Evolutionary conservation across 345 rosid species (phyloP).

Genomic region (Euphorbia lathyris): DNA sequence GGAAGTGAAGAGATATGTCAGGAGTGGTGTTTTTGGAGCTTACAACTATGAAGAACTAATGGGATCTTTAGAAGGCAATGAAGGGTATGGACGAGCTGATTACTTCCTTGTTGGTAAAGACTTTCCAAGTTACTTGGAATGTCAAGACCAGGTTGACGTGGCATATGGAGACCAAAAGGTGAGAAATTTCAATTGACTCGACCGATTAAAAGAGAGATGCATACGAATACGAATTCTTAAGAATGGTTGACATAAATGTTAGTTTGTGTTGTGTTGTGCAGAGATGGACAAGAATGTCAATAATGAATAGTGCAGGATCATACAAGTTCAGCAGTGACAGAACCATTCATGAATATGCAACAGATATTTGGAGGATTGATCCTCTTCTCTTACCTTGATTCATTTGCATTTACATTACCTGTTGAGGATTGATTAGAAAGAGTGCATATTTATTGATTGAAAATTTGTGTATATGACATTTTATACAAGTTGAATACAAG

Average conservation of each 20-base stretch:
- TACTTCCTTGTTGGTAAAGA: slow-evolving; percentile 61
- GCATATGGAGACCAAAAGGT: slow-evolving; percentile 55
- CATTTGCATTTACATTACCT: too few relatives aligned
- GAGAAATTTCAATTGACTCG: slow-evolving; percentile 1
- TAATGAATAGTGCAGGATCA: slow-evolving; percentile 58
- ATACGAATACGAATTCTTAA: too few relatives aligned
- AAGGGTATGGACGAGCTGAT: slow-evolving; percentile 50
- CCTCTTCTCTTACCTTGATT: slow-evolving; percentile 42
- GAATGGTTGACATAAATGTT: too few relatives aligned
- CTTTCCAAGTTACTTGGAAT: slow-evolving; percentile 53
- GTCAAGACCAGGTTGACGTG: slow-evolving; percentile 55
- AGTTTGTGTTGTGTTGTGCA: slow-evolving; percentile 29
- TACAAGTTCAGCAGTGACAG: slow-evolving; percentile 63
- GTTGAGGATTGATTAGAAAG: too few relatives aligned
- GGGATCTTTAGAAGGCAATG: slow-evolving; percentile 54
- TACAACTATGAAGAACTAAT: slow-evolving; percentile 45
- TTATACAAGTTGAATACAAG: too few relatives aligned
- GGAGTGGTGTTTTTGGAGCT: slow-evolving; percentile 43
- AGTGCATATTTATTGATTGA: too few relatives aligned
- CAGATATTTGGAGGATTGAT: slow-evolving; percentile 51
- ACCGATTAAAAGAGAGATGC: too few relatives aligned
- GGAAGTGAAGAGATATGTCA: slow-evolving; percentile 45
- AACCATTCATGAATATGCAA: slow-evolving; percentile 57
- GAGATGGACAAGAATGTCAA: slow-evolving; percentile 60
- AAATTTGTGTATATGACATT: too few relatives aligned